A percentile compares a stretch with the other conserved stretches of the same genome.
phyloP scores from a whole-genome alignment of 1,284 basidiomycete species.

The Boletellus deceptivus region DNA sequence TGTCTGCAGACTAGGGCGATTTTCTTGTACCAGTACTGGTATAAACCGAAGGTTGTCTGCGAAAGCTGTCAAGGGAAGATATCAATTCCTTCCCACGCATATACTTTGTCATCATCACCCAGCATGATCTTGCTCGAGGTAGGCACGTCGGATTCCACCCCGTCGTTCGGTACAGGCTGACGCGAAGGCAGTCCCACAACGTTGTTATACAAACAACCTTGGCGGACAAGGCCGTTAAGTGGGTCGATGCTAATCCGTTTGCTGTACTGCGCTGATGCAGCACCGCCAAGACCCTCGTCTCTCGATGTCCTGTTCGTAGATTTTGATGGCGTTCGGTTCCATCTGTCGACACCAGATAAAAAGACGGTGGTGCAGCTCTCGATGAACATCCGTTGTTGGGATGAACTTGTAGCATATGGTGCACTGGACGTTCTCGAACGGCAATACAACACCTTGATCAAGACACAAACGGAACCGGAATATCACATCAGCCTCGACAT shows the following conservation, averaged over 20 bases:
- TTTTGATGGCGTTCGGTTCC: conserved; percentile 96
- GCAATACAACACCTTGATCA: conserved; percentile 80
- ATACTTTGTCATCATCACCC: conserved; percentile 15
- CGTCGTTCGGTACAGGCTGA: conserved; percentile 11
- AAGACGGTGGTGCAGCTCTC: conserved; percentile 84
- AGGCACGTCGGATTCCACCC: conserved; percentile 5
- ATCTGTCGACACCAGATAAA: conserved; percentile 82
- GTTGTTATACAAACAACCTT: conserved; percentile 92
- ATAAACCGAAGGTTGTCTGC: conserved; percentile 3
- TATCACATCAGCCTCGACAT: conserved; percentile 89
- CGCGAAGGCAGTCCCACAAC: conserved; percentile 69
- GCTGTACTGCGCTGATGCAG: conserved; percentile 14
- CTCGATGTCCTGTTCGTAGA: conserved; percentile 97
- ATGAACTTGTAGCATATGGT: conserved; percentile 87
- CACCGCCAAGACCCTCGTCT: conserved; percentile 67
- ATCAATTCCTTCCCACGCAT: conserved; percentile 31
- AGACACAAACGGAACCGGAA: conserved; percentile 69
- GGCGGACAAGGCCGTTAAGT: conserved; percentile 89
- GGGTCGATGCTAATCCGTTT: conserved; percentile 3
- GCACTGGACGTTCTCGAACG: conserved; percentile 78
- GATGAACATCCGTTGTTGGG: conserved; percentile 98
- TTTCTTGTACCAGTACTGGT: conserved; percentile 12
- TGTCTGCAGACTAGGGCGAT: conserved; percentile 16
- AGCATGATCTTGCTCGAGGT: conserved; percentile 75
- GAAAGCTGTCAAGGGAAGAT: conserved; percentile 15